Evolutionary conservation across 2,329 filamentous ascomycete species (phyloP), one percentile per base, ranked within the genome.

Genomic region (Blastomyces gilchristii): DNA sequence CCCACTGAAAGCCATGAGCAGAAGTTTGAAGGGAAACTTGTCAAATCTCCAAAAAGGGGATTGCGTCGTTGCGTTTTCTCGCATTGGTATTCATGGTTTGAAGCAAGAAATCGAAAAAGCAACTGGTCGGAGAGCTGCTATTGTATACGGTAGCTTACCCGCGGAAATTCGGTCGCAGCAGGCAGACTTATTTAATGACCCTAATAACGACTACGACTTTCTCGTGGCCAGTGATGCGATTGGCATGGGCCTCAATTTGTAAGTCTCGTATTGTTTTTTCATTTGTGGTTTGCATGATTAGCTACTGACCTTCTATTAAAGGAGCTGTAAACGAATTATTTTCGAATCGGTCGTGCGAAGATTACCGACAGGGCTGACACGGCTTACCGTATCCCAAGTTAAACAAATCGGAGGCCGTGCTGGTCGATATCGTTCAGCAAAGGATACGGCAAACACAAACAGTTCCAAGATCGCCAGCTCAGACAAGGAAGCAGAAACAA

Each of bases 321-420:
- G 83, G 75, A 86, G 82, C 67, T 91, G 97, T 73, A 94, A 91
- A 72, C 88, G 95, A 34, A 84, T 99, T 65, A 84, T 99, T 62
- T 94, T 99, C 67, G 90, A 96, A 70, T 82, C 87, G 0, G 82
- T 87, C 1, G 78, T 81, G 64, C 99, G 97, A 73, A 87, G 82
- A 67, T 83, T 91, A 65, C 88, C 88, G 1, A 71, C 68, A 0
- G 76, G 78, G 5, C 80, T 82, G 39, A 79, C 84, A 18, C 76
- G 80, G 3, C 80, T 99, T 31, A 78, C 82, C 0, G 80, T 88
- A 2, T 87, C 91, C 0, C 90, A 97, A 68, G 82, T 97, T 70
- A 97, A 96, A 75, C 94, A 99, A 72, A 99, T 99, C 70, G 94
- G 87, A 59, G 94, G 94, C 22, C 86, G 94, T 67, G 94, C 94